Conservation (phyloP, 208 protist genomes). For the Tritrichomonas foetus region DNA sequence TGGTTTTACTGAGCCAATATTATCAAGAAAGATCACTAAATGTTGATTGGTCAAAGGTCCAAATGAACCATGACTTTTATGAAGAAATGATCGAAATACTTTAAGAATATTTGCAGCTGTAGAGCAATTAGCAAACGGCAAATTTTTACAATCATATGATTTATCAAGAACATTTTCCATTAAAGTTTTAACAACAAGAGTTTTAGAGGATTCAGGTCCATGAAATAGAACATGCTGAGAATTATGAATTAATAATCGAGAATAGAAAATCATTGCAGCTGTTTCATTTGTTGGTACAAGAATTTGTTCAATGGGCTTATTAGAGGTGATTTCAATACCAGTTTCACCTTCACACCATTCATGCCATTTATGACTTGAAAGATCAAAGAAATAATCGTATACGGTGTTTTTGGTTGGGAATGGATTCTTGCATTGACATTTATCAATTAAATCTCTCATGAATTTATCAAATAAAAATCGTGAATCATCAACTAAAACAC, state of each 20-base stretch:
- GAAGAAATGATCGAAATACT: neutral
- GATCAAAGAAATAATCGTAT: conserved; percentile 38
- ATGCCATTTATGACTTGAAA: conserved; percentile 47
- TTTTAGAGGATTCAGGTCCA: conserved; percentile 28
- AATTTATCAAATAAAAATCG: conserved; percentile 73
- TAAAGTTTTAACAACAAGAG: neutral
- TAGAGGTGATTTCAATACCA: neutral
- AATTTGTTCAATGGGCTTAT: neutral
- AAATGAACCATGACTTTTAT: neutral
- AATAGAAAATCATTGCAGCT: neutral
- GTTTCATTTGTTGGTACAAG: conserved; percentile 24
- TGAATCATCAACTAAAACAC: conserved; percentile 73
- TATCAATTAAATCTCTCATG: conserved; percentile 66
- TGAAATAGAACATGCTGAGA: neutral
- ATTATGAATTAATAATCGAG: neutral
- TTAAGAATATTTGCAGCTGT: neutral
- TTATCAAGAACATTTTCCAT: neutral
- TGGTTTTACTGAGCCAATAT: conserved; percentile 89
- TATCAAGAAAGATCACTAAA: conserved; percentile 85
- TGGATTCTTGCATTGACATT: conserved; percentile 72
- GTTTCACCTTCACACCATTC: neutral
- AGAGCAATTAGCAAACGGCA: conserved; percentile 88
- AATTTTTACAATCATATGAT: conserved; percentile 66
- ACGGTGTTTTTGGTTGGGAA: conserved; percentile 33
- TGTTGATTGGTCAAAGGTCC: conserved; percentile 39